Conservation (phyloP, 2,329 filamentous ascomycete genomes). For the Trichoderma sp. region DNA sequence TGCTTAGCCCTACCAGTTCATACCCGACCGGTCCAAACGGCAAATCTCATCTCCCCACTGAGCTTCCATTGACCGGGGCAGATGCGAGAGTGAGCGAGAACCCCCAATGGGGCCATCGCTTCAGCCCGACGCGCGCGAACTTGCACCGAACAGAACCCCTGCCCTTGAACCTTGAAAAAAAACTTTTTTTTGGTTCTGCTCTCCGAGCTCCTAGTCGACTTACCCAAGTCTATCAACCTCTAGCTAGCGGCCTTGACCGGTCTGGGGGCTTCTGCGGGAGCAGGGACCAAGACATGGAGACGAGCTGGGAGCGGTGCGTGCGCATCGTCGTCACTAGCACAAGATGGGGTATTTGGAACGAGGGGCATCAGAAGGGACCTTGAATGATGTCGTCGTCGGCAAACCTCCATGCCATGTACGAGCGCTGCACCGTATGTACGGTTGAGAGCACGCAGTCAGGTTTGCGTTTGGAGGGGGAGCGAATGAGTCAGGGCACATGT, state of each 20-base stretch:
- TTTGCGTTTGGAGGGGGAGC: neutral
- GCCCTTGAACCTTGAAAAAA: neutral
- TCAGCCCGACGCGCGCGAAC: neutral
- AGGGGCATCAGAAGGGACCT: neutral
- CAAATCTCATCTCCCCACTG: neutral
- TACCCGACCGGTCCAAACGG: neutral
- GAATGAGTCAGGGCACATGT: neutral
- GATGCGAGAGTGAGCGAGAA: neutral
- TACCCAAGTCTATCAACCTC: neutral
- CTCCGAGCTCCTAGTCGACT: neutral
- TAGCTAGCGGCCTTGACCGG: neutral
- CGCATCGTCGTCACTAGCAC: neutral
- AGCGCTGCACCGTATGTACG: neutral
- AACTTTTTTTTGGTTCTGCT: neutral
- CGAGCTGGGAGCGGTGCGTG: neutral
- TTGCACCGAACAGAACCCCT: neutral
- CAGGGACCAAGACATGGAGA: neutral
- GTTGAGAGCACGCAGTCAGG: neutral
- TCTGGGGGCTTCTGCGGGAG: neutral
- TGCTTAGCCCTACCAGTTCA: neutral
- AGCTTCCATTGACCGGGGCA: neutral
- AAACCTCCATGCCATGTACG: neutral
- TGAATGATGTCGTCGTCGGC: neutral
- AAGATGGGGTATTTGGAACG: neutral
- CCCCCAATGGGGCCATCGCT: slow-evolving; percentile 3